phyloP scores from a whole-genome alignment of 2,329 filamentous ascomycete genomes.

The Arthrobotrys sphaeroides region DNA sequence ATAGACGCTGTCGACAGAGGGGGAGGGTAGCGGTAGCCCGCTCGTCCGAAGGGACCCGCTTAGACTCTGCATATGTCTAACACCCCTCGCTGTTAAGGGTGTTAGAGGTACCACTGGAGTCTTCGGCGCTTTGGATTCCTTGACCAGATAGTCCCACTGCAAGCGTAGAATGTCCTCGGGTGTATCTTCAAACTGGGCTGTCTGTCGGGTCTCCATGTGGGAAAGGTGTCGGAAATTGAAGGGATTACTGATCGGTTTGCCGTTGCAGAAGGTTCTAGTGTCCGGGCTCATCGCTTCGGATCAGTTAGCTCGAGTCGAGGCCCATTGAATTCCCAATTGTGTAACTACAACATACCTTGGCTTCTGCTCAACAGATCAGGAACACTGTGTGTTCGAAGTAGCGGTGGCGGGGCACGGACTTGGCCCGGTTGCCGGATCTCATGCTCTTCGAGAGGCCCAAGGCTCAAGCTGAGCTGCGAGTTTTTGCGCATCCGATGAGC shows the following conservation, averaged over 20 bases:
- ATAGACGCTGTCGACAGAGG: constrained; percentile 43
- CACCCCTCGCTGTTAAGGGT: constrained; percentile 25
- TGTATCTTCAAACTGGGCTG: constrained; percentile 39
- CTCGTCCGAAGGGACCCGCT: constrained; percentile 41
- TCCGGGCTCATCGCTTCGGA: constrained; percentile 19
- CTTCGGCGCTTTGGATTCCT: constrained; percentile 44
- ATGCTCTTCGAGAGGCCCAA: constrained; percentile 48
- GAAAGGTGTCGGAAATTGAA: constrained; percentile 52
- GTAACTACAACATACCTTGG: constrained; percentile 24
- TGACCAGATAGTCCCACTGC: constrained; percentile 42
- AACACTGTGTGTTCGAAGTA: constrained; percentile 45
- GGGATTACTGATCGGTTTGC: constrained; percentile 50
- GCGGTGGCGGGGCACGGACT: constrained; percentile 25
- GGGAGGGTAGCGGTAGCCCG: constrained; percentile 38
- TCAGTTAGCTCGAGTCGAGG: not conserved
- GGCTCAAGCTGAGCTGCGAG: constrained; percentile 44
- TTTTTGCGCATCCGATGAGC: constrained; percentile 49
- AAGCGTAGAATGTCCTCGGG: constrained; percentile 33
- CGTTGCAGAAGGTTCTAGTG: constrained; percentile 44
- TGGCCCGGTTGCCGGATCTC: constrained; percentile 45
- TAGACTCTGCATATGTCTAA: constrained; percentile 38
- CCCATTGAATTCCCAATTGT: not conserved
- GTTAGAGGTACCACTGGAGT: constrained; percentile 44
- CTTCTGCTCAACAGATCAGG: constrained; percentile 48
- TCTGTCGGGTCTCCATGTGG: constrained; percentile 41